Evolutionary conservation across 495 filamentous ascomycete species (phyloP).

Genomic region (Haplographium delicatum): DNA sequence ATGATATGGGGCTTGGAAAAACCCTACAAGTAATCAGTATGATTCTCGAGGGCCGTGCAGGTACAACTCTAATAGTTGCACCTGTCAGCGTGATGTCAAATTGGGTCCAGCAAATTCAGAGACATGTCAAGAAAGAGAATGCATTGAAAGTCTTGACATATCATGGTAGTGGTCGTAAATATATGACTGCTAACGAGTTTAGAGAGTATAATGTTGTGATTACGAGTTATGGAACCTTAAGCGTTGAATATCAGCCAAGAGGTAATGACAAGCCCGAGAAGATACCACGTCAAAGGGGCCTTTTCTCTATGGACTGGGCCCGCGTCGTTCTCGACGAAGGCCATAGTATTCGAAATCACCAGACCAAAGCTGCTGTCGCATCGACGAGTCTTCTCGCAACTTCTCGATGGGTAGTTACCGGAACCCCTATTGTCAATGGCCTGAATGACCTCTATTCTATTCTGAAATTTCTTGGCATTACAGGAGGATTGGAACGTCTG

Average conservation of each 20-base stretch:
- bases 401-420: conserved; percentile 78
- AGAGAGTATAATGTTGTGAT: conserved; percentile 67
- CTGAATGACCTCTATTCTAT: conserved; percentile 81
- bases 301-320: conserved; percentile 70
- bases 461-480: conserved; percentile 70
- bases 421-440: conserved; percentile 74
- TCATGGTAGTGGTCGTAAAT: conserved; percentile 59
- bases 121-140: conserved; percentile 59
- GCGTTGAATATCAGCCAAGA: conserved; percentile 31
- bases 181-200: conserved; percentile 50
- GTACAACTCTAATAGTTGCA: conserved; percentile 72
- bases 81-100: conserved; percentile 91
- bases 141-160: conserved; percentile 66
- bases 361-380: conserved; percentile 64
- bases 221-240: conserved; percentile 70
- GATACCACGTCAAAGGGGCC: conserved; percentile 30
- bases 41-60: conserved; percentile 56
- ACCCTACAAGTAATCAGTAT: conserved; percentile 84
- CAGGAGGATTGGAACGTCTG: conserved; percentile 70
- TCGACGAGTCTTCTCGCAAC: conserved; percentile 61
- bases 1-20: conserved; percentile 95
- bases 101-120: conserved; percentile 76
- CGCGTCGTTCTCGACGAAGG: conserved; percentile 86
- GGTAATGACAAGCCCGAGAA: conserved; percentile 1
- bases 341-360: conserved; percentile 76